phyloP scores from a whole-genome alignment of 768 basidiomycete species.

The Boletus speciosus region DNA sequence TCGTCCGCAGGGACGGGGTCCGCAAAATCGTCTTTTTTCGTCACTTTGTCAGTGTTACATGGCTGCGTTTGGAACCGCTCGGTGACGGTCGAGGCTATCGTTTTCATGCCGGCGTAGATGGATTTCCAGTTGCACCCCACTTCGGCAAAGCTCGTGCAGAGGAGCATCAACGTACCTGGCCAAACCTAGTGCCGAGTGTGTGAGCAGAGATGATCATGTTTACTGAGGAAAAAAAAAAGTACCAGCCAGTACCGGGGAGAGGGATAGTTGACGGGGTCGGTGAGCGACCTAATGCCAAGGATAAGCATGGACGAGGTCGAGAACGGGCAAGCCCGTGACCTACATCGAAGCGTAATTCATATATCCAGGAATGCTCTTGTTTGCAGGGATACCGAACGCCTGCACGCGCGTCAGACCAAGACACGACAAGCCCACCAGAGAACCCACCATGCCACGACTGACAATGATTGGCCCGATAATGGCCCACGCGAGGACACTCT shows the following conservation, averaged over 20 bases:
- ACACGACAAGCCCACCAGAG: neutral
- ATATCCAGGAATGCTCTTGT: slow-evolving; percentile 12
- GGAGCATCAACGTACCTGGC: slow-evolving; percentile 42
- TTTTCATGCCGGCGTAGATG: slow-evolving; percentile 7
- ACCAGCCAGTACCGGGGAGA: slow-evolving; percentile 59
- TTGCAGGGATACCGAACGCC: slow-evolving; percentile 18
- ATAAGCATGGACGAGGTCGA: neutral
- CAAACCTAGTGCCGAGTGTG: slow-evolving; percentile 16
- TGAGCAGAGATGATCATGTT: neutral
- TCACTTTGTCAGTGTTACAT: neutral
- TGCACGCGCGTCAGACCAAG: neutral
- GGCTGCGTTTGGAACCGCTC: slow-evolving; percentile 3
- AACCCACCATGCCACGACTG: slow-evolving; percentile 38
- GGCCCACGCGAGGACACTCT: slow-evolving; percentile 60
- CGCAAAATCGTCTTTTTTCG: slow-evolving; percentile 38
- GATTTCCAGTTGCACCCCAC: slow-evolving; percentile 26
- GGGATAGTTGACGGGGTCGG: slow-evolving; percentile 41
- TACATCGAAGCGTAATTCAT: slow-evolving; percentile 25
- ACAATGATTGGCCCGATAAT: slow-evolving; percentile 56
- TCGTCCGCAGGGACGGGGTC: slow-evolving; percentile 53
- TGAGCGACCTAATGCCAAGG: slow-evolving; percentile 34
- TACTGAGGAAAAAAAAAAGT: neutral
- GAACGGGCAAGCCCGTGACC: neutral
- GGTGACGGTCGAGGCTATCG: slow-evolving; percentile 1
- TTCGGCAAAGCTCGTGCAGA: slow-evolving; percentile 42